Conservation (phyloP, 805 yeast species). For the Candida boleticola region DNA sequence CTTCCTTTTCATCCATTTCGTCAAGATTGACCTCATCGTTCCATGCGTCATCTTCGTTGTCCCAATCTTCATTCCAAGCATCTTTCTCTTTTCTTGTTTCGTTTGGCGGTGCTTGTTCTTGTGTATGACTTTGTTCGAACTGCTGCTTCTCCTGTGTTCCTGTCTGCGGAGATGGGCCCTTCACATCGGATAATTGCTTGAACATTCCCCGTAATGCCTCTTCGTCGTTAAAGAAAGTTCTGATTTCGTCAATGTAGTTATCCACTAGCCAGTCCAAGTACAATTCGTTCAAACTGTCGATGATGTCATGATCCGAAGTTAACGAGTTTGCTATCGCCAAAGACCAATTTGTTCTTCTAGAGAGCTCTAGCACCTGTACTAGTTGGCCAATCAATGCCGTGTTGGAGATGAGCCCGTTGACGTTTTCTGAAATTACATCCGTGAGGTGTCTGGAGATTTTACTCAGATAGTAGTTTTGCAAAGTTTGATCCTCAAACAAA, state of each 20-base stretch:
- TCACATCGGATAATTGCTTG: slow-evolving; percentile 7
- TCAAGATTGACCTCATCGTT: neutral
- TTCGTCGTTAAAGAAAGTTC: slow-evolving; percentile 18
- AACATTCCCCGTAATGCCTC: slow-evolving; percentile 7
- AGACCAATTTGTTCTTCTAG: slow-evolving; percentile 22
- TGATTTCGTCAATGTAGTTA: slow-evolving; percentile 29
- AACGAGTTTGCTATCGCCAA: slow-evolving; percentile 17
- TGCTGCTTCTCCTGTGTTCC: neutral
- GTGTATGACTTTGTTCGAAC: slow-evolving; percentile 6
- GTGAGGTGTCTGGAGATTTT: slow-evolving; percentile 29
- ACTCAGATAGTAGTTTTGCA: slow-evolving; percentile 25
- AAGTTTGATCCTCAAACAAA: slow-evolving; percentile 15
- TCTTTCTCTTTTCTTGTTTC: slow-evolving; percentile 22
- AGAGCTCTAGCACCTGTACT: slow-evolving; percentile 15
- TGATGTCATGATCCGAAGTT: slow-evolving; percentile 7
- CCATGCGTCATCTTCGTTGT: slow-evolving; percentile 12
- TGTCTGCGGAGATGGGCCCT: slow-evolving; percentile 1
- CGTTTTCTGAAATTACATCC: slow-evolving; percentile 28
- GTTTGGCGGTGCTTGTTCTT: slow-evolving; percentile 6
- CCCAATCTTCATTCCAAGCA: slow-evolving; percentile 22
- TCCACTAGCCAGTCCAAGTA: slow-evolving; percentile 32
- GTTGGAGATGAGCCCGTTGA: slow-evolving; percentile 18
- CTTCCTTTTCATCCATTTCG: slow-evolving; percentile 3
- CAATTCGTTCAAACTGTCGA: slow-evolving; percentile 24
- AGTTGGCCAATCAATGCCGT: slow-evolving; percentile 17